Evolutionary conservation across 1,139 yeast species (phyloP).

Genomic region (Torulaspora pretoriensis): DNA sequence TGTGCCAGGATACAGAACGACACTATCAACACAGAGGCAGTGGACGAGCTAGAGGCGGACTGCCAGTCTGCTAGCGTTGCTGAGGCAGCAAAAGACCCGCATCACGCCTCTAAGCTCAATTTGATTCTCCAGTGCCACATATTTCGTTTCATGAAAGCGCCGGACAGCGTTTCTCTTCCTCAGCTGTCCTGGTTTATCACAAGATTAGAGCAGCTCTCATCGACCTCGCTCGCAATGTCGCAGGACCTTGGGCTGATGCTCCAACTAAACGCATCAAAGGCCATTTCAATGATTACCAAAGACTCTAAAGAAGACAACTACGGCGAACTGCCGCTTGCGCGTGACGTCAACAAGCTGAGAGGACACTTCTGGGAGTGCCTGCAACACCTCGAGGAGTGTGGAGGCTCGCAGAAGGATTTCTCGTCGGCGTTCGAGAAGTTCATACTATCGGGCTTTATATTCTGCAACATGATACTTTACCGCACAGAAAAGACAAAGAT

Average conservation of each 20-base stretch:
- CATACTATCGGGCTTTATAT: slow-evolving; percentile 26
- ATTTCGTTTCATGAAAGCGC: slow-evolving; percentile 12
- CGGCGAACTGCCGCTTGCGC: slow-evolving; percentile 7
- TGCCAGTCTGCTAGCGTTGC: not conserved
- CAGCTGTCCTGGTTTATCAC: slow-evolving; percentile 10
- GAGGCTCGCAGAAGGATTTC: slow-evolving; percentile 16
- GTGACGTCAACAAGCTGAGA: slow-evolving; percentile 8
- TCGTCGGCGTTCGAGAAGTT: slow-evolving; percentile 18
- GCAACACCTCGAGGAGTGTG: slow-evolving; percentile 29
- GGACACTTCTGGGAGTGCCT: slow-evolving; percentile 22
- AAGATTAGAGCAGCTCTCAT: slow-evolving; percentile 9
- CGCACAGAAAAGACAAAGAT: slow-evolving; percentile 17
- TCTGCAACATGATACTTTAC: slow-evolving; percentile 24
- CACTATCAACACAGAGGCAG: not conserved
- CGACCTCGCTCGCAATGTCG: slow-evolving; percentile 18
- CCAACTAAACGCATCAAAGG: slow-evolving; percentile 18
- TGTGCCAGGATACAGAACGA: slow-evolving; percentile 6
- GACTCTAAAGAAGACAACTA: slow-evolving; percentile 4
- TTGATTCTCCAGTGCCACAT: slow-evolving; percentile 15
- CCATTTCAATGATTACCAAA: slow-evolving; percentile 14
- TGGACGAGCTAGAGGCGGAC: slow-evolving; percentile 1
- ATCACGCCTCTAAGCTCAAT: slow-evolving; percentile 8
- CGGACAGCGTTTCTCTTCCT: not conserved
- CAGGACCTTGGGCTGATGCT: slow-evolving; percentile 23
- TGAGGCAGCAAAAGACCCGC: slow-evolving; percentile 2